Evolutionary conservation across 148 eudicot species (phyloP).

Genomic region (Spergularia bocconei): DNA sequence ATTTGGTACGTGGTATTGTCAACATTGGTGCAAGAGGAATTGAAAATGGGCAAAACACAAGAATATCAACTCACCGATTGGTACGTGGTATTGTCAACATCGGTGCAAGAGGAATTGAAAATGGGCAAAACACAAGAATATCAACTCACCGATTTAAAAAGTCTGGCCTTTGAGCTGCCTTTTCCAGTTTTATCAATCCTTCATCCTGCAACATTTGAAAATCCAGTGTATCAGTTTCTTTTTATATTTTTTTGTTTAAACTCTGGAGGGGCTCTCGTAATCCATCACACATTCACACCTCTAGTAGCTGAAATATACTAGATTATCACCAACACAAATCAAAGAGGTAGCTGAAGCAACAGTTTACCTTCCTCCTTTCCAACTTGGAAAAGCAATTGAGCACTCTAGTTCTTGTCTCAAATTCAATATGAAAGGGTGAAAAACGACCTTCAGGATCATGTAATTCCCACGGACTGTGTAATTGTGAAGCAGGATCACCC

Average conservation of each 20-base stretch:
- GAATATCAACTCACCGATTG: conserved; percentile 51
- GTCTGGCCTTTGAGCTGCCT: conserved; percentile 51
- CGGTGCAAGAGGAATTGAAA: neutral
- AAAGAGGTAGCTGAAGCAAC: conserved; percentile 4
- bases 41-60: neutral
- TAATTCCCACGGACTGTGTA: conserved; percentile 92
- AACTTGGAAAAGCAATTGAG: conserved; percentile 47
- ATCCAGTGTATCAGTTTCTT: conserved; percentile 1
- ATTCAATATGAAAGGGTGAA: conserved; percentile 59
- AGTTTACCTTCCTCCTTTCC: conserved; percentile 54
- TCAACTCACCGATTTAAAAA: conserved; percentile 64
- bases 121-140: neutral
- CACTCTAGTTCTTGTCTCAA: conserved; percentile 37
- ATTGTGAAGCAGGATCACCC: conserved; percentile 34
- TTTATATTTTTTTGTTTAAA: neutral
- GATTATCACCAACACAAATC: neutral
- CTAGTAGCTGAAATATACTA: neutral
- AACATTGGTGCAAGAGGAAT: too few species aligned
- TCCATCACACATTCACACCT: neutral
- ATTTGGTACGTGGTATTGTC: too few species aligned
- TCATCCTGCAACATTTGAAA: conserved; percentile 56
- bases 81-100: too few species aligned
- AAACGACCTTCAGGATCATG: conserved; percentile 49
- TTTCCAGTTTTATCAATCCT: conserved; percentile 56
- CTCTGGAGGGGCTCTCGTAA: neutral